Percentiles rank a stretch among this genome's conserved stretches.
Evolutionary conservation across 345 rosid species (phyloP).

Genomic region (Anacardium occidentale): DNA sequence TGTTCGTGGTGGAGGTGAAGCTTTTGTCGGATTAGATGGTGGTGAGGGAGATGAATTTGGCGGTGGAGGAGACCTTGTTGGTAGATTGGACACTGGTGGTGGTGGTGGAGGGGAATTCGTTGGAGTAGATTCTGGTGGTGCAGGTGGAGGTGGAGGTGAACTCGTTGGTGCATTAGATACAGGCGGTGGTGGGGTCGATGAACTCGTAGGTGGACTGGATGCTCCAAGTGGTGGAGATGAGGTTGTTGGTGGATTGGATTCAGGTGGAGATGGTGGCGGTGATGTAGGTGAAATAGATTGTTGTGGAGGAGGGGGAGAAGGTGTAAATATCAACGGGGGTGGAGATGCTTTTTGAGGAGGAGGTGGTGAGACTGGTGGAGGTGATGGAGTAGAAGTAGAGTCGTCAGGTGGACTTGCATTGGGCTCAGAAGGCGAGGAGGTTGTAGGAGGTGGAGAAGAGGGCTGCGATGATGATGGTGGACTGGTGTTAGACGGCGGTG

Average conservation of each 20-base stretch:
- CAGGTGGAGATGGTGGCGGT: conserved; percentile 25
- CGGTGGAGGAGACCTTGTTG: conserved; percentile 29
- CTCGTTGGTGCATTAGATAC: conserved; percentile 22
- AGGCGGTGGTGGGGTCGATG: conserved; percentile 27
- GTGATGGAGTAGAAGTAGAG: conserved; percentile 28
- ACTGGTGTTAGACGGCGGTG: conserved; percentile 28
- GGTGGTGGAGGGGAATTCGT: conserved; percentile 32
- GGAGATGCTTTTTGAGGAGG: conserved; percentile 22
- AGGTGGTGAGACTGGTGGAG: conserved; percentile 26
- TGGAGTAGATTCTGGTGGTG: conserved; percentile 26
- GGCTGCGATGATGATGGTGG: conserved; percentile 29
- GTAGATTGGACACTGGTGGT: conserved; percentile 18
- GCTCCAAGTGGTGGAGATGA: conserved; percentile 27
- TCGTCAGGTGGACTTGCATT: conserved; percentile 38
- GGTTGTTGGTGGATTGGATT: conserved; percentile 15
- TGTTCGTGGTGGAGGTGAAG: conserved; percentile 30
- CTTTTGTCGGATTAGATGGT: conserved; percentile 28
- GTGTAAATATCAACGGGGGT: conserved; percentile 17
- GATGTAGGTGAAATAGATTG: conserved; percentile 26
- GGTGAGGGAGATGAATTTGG: conserved; percentile 22
- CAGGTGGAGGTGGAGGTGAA: conserved; percentile 29
- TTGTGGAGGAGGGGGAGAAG: conserved; percentile 25
- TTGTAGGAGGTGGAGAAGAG: conserved; percentile 31
- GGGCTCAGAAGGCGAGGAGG: conserved; percentile 26
- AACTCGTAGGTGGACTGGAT: conserved; percentile 23